Evolutionary conservation across 208 protist genomes (phyloP).

Genomic region (Wallacemonas collosoma): DNA sequence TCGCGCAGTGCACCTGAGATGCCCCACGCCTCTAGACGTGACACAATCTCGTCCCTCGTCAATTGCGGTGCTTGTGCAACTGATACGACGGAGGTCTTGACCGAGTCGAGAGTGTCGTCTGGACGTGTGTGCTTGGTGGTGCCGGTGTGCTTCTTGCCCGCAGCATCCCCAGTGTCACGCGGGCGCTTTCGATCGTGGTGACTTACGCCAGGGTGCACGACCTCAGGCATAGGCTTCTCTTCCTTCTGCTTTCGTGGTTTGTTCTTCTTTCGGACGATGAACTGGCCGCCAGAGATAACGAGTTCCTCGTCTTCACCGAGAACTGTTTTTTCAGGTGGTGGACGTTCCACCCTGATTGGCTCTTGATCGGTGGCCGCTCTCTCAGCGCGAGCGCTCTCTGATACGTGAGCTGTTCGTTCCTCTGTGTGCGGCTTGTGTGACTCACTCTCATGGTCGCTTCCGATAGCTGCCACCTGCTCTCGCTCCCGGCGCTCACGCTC

Average conservation of each 20-base stretch:
- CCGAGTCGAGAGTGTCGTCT: background rate
- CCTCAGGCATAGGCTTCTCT: conserved; percentile 13
- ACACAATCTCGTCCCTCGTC: conserved; percentile 37
- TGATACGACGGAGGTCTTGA: conserved; percentile 9
- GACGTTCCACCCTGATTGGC: background rate
- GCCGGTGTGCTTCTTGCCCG: background rate
- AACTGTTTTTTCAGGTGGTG: conserved; percentile 14
- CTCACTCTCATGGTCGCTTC: too few species aligned
- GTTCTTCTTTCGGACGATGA: conserved; percentile 24
- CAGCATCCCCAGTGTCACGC: background rate
- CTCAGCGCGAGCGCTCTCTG: too few species aligned
- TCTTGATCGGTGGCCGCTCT: too few species aligned
- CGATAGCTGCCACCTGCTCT: conserved; percentile 1
- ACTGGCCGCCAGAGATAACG: conserved; percentile 29
- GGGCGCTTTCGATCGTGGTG: conserved; percentile 12
- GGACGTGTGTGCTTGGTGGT: conserved; percentile 2
- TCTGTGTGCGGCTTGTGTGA: too few species aligned
- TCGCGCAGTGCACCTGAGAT: conserved; percentile 31
- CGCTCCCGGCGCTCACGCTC: conserved; percentile 7
- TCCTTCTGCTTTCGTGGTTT: conserved; percentile 20
- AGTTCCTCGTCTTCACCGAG: conserved; percentile 43
- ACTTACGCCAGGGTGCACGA: background rate
- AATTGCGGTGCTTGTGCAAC: conserved; percentile 30
- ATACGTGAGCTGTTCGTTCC: too few species aligned
- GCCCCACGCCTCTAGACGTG: conserved; percentile 27